Conservation (phyloP, 2,329 filamentous ascomycete species). For the Neopestalotiopsis sp. region DNA sequence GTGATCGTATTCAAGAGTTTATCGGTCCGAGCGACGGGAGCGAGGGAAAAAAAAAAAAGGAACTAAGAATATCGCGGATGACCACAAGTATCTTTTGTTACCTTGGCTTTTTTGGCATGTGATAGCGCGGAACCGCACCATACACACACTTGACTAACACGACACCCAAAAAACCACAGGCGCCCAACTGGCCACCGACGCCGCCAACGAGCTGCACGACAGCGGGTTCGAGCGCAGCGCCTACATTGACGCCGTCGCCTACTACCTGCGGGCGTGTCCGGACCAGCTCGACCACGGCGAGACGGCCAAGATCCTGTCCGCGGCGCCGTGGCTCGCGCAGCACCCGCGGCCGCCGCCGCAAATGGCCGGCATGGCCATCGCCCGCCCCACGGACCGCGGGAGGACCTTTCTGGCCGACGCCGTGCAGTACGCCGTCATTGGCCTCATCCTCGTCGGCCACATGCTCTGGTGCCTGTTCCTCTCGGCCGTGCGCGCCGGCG, state of each 20-base stretch:
- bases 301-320: constrained; percentile 18
- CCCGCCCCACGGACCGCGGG: constrained; percentile 25
- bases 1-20: background rate
- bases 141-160: background rate
- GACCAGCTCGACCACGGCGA: constrained; percentile 18
- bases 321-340: constrained; percentile 19
- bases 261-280: constrained; percentile 20
- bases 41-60: background rate
- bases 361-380: constrained; percentile 14
- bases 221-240: constrained; percentile 19
- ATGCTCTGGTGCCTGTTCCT: constrained; percentile 63
- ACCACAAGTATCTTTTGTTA: background rate
- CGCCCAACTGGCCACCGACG: constrained; percentile 17
- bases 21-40: background rate
- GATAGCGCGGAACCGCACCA: background rate
- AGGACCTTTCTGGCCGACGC: constrained; percentile 62
- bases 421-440: constrained; percentile 60
- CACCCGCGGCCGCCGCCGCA: constrained; percentile 5
- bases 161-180: constrained; percentile 4
- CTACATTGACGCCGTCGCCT: constrained; percentile 22
- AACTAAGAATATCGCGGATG: background rate
- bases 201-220: constrained; percentile 19
- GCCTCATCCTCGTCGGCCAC: constrained; percentile 63
- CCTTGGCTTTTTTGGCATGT: constrained; percentile 8
- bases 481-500: constrained; percentile 55